A percentile compares a stretch with the other conserved stretches of the same genome.
Conservation (phyloP, 108 stramenopile genomes). For the Skeletonema potamos region DNA sequence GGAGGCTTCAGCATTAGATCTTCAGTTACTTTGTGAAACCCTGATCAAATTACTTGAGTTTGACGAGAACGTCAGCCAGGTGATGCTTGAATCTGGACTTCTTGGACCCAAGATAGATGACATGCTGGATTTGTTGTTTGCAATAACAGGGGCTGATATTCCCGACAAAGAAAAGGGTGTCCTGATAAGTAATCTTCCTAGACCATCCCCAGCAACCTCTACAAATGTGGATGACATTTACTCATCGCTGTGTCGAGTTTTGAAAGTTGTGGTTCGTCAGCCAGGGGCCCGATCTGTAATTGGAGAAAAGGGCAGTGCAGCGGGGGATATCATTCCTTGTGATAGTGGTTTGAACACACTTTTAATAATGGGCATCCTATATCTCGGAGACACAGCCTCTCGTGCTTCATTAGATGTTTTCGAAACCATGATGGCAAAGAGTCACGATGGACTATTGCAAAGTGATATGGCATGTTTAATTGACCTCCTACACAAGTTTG, state of each 20-base stretch:
- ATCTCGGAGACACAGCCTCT: conserved; percentile 68
- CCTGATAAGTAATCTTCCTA: conserved; percentile 1
- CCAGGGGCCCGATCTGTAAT: conserved; percentile 22
- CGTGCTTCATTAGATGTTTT: conserved; percentile 65
- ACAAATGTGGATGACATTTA: conserved; percentile 40
- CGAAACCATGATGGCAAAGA: conserved; percentile 62
- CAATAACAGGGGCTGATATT: neutral
- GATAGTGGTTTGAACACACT: conserved; percentile 46
- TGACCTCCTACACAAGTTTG: conserved; percentile 55
- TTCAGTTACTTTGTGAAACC: conserved; percentile 81
- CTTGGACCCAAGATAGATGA: conserved; percentile 64
- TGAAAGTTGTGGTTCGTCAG: conserved; percentile 51
- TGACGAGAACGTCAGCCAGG: conserved; percentile 75
- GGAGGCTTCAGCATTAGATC: conserved; percentile 58
- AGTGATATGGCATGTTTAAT: conserved; percentile 67
- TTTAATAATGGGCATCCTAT: conserved; percentile 56
- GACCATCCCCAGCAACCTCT: conserved; percentile 6
- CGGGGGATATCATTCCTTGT: conserved; percentile 22
- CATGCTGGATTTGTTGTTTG: conserved; percentile 38
- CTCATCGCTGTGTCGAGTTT: conserved; percentile 36
- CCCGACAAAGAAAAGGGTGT: neutral
- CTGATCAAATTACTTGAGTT: conserved; percentile 88
- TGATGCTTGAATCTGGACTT: conserved; percentile 71
- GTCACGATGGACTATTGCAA: conserved; percentile 47
- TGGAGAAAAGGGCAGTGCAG: conserved; percentile 24